Evolutionary conservation across 2,329 filamentous ascomycete species (phyloP), one percentile per base, ranked within the genome.

Genomic region (Aureobasidium mangrovei): DNA sequence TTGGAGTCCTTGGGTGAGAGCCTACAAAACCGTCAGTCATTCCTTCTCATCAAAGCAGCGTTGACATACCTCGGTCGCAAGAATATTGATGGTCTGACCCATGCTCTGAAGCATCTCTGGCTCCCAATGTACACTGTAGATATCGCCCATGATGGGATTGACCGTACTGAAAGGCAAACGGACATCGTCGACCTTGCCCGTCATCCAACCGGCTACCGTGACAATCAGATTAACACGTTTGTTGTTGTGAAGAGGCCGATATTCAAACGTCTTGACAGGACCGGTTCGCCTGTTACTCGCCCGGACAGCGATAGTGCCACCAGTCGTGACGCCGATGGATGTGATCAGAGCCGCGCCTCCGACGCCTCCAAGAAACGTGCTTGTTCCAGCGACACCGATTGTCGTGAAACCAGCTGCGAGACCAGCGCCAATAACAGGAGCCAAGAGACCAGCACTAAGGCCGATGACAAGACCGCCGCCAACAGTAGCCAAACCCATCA

Each of bases 121-220:
- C 69, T 98, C 93, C 91, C 93, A 98, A 56, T 94, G 76, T 8
- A 98, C 85, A 0, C 91, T 96, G 72, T 98, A 98, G 12, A 98
- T 84, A 66, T 98, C 93, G 9, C 93, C 93, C 93, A 98, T 98
- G 59, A 97, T 82, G 0, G 94, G 89, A 68, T 98, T 91, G 5
- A 98, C 86, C 0, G 94, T 98, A 73, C 90, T 96, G 70, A 87
- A 98, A 6, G 93, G 93, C 64, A 98, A 72, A 57, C 93, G 87
- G 47, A 98, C 91, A 68, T 98, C 93, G 71, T 98, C 93, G 52
- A 95, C 84, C 66, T 95, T 97, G 64, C 94, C 93, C 39, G 89
- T 96, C 86, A 98, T 94, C 93, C 93, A 98, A 3, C 93, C 93
- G 0, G 91, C 90, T 31, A 98, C 82, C 0, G 93, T 97, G 38